Conservation (phyloP, 2,329 filamentous ascomycete species). For the Lizonia empirigonia region DNA sequence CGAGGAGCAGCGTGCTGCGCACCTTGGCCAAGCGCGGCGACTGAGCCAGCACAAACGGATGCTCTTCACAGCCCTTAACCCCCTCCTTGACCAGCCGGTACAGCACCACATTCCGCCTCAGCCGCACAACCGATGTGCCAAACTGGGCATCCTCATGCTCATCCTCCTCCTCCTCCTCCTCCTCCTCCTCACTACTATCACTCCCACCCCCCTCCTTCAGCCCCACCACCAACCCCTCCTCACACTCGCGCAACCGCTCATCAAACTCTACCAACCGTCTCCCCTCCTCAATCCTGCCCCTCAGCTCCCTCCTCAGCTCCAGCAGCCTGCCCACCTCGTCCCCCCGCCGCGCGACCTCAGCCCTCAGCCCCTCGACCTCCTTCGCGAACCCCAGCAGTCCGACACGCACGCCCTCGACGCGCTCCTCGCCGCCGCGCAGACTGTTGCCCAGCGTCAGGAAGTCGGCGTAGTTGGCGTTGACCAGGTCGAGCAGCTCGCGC, state of each 20-base stretch:
- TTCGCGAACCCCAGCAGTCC: conserved; percentile 84
- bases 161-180: conserved; percentile 45
- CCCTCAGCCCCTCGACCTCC: conserved; percentile 76
- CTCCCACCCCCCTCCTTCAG: conserved; percentile 33
- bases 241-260: conserved; percentile 60
- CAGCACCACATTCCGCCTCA: conserved; percentile 63
- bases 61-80: conserved; percentile 58
- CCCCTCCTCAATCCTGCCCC: conserved; percentile 67
- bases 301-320: conserved; percentile 72
- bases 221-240: conserved; percentile 42
- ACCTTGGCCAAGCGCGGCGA: conserved; percentile 62
- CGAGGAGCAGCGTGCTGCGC: conserved; percentile 66
- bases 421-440: conserved; percentile 85
- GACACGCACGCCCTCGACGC: conserved; percentile 86
- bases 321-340: conserved; percentile 67
- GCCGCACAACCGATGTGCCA: conserved; percentile 46
- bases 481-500: conserved; percentile 90
- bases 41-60: conserved; percentile 68
- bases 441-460: conserved; percentile 84
- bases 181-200: conserved; percentile 39
- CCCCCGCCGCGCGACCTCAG: conserved; percentile 67
- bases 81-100: conserved; percentile 63
- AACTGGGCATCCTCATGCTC: conserved; percentile 36
- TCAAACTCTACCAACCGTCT: conserved; percentile 69
- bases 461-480: conserved; percentile 92